Conservation (phyloP, 106 monocot species). For the Phalaenopsis equestris region DNA sequence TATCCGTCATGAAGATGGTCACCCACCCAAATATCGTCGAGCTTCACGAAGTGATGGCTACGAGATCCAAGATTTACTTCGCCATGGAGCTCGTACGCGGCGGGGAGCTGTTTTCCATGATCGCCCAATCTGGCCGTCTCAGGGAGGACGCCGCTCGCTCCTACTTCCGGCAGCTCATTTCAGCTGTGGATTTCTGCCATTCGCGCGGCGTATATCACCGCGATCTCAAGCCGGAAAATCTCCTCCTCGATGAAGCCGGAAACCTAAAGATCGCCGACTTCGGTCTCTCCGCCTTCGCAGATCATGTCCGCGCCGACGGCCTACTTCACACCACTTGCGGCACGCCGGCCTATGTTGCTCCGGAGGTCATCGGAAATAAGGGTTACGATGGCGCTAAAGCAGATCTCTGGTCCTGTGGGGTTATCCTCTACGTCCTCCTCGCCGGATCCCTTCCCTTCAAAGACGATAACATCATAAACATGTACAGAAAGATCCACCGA, state of each 20-base stretch:
- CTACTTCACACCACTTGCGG: slow-evolving; percentile 67
- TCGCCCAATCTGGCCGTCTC: slow-evolving; percentile 26
- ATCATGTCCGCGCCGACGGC: slow-evolving; percentile 35
- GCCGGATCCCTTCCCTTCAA: slow-evolving; percentile 63
- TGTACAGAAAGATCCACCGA: slow-evolving; percentile 65
- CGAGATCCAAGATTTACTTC: slow-evolving; percentile 52
- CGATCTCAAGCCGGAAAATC: slow-evolving; percentile 67
- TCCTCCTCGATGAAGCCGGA: slow-evolving; percentile 42
- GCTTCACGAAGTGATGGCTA: slow-evolving; percentile 69
- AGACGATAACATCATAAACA: slow-evolving; percentile 43
- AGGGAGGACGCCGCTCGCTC: slow-evolving; percentile 34
- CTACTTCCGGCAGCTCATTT: slow-evolving; percentile 68
- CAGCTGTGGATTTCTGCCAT: slow-evolving; percentile 65
- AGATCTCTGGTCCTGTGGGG: slow-evolving; percentile 76
- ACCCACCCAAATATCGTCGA: slow-evolving; percentile 67
- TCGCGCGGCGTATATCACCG: slow-evolving; percentile 66
- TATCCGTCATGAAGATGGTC: slow-evolving; percentile 66
- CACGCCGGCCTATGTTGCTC: slow-evolving; percentile 64
- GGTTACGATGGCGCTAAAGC: slow-evolving; percentile 69
- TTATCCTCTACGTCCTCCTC: slow-evolving; percentile 62
- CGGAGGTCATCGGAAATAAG: slow-evolving; percentile 52
- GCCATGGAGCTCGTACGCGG: slow-evolving; percentile 65
- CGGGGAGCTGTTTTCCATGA: slow-evolving; percentile 42
- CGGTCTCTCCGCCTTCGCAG: slow-evolving; percentile 56
- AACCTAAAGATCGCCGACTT: slow-evolving; percentile 65